A percentile compares a stretch with the other conserved stretches of the same genome.
Evolutionary conservation across 1,139 yeast species (phyloP).

Genomic region (Blastobotrys malaysiensis): DNA sequence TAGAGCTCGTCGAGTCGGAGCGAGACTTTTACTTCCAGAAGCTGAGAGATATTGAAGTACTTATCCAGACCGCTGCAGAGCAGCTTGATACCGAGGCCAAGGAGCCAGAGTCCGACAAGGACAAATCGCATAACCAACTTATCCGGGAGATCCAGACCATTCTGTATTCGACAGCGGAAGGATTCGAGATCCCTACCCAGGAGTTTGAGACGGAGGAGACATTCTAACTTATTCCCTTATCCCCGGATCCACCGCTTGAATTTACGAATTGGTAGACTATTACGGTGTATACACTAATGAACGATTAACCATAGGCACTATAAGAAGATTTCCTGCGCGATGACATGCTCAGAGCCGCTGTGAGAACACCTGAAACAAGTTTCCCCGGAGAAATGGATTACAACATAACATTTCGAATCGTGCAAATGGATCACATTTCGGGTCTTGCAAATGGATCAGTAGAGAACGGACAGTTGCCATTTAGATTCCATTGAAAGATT

Average conservation of each 20-base stretch:
- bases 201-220: constrained; percentile 31
- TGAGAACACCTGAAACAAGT: no score
- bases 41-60: constrained; percentile 78
- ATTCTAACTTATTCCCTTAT: no score
- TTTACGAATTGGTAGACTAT: constrained; percentile 1
- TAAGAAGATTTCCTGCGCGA: no score
- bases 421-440: no score
- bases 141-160: constrained; percentile 59
- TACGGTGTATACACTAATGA: not conserved
- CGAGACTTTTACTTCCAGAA: constrained; percentile 88
- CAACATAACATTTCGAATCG: no score
- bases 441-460: no score
- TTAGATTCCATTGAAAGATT: no score
- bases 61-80: constrained; percentile 63
- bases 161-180: constrained; percentile 76
- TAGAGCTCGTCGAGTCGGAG: constrained; percentile 46
- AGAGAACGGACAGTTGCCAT: no score
- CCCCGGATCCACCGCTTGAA: no score
- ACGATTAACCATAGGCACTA: not conserved
- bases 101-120: constrained; percentile 6
- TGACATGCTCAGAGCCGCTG: no score
- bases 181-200: constrained; percentile 40
- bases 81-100: constrained; percentile 37
- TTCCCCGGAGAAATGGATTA: no score
- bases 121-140: constrained; percentile 16